These are phyloP conservation scores for Madurella fahalii DNA, from an alignment of 2,329 filamentous ascomycete species.

Conservation along the genomic window DNA sequence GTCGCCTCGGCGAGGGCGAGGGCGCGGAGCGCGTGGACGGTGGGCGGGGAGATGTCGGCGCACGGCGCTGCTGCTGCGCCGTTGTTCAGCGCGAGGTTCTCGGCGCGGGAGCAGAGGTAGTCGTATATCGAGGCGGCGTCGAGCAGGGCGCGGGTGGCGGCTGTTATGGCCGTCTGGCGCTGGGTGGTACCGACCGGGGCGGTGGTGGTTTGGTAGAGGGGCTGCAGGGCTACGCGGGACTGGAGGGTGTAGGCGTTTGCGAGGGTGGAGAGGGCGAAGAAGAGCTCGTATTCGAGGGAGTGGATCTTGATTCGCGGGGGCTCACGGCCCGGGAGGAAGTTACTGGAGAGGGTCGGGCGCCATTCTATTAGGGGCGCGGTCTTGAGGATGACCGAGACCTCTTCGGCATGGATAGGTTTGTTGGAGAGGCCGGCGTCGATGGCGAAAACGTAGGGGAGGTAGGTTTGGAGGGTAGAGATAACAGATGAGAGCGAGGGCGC, in stretches of 20 bases:
- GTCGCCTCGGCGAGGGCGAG: conserved; percentile 85
- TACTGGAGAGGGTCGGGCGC: conserved; percentile 71
- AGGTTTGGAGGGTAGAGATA: conserved; percentile 65
- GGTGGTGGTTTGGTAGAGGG: conserved; percentile 63
- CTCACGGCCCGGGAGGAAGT: conserved; percentile 51
- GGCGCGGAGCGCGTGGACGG: conserved; percentile 53
- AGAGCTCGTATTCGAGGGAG: conserved; percentile 77
- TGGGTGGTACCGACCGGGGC: conserved; percentile 61
- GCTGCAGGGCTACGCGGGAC: conserved; percentile 67
- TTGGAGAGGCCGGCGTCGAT: conserved; percentile 68
- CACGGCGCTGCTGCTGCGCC: conserved; percentile 37
- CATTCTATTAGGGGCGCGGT: conserved; percentile 67
- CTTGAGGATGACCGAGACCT: conserved; percentile 63
- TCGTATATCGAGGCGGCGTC: conserved; percentile 75
- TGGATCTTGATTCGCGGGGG: conserved; percentile 63
- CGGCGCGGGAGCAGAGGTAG: conserved; percentile 59
- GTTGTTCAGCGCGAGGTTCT: conserved; percentile 32
- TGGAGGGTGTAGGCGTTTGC: conserved; percentile 70
- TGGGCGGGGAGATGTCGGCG: conserved; percentile 50
- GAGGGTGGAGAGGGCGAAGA: conserved; percentile 72
- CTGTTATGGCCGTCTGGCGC: conserved; percentile 64
- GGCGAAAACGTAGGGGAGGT: conserved; percentile 78
- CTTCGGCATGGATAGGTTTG: conserved; percentile 48
- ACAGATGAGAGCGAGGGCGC: conserved; percentile 66
- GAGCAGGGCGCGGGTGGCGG: conserved; percentile 73